Evolutionary conservation across 2,329 filamentous ascomycete species (phyloP).

Genomic region (Aureobasidium vineae): DNA sequence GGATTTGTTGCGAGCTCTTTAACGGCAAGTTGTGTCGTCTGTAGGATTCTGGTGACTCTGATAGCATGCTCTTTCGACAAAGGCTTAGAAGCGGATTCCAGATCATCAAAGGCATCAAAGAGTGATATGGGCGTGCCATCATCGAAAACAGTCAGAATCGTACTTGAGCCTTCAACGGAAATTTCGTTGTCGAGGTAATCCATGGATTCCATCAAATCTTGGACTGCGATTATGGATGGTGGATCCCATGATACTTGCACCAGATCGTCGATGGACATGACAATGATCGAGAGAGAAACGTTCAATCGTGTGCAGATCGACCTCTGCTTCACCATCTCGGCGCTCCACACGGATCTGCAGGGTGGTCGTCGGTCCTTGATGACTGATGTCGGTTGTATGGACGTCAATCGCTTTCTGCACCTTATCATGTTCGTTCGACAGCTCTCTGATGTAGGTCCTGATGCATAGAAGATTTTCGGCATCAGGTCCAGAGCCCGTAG

Average conservation of each 20-base stretch:
- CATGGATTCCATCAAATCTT: background rate
- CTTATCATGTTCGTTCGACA: background rate
- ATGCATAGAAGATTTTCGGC: background rate
- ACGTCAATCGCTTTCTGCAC: background rate
- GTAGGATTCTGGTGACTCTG: background rate
- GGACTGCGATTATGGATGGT: background rate
- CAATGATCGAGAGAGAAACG: background rate
- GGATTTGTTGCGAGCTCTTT: background rate
- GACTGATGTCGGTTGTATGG: background rate
- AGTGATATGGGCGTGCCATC: background rate
- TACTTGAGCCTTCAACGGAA: background rate
- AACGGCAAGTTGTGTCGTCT: background rate
- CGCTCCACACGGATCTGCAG: too few species aligned
- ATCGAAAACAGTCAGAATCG: background rate
- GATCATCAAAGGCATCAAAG: background rate
- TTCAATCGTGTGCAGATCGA: background rate
- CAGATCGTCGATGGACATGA: background rate
- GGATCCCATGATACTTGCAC: background rate
- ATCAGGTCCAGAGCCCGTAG: fast-evolving
- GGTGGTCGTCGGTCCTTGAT: background rate
- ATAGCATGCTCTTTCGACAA: background rate
- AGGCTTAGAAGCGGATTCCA: background rate
- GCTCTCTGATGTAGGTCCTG: background rate
- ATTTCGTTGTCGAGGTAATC: background rate
- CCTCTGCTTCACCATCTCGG: too few species aligned